phyloP scores from a whole-genome alignment of 1,139 yeast species.

The Hansenula anomala region DNA sequence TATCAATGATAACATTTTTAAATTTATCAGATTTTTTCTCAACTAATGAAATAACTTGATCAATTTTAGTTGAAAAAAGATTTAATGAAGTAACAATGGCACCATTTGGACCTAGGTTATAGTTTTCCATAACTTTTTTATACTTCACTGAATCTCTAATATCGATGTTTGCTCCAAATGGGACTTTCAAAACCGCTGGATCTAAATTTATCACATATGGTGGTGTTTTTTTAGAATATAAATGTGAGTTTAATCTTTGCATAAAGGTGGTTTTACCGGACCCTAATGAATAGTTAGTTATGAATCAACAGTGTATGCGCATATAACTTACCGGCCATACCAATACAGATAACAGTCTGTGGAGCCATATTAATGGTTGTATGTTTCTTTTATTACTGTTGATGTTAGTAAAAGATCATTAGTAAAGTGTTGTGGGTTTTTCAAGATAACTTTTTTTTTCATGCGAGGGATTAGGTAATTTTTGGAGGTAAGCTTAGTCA shows the following conservation, averaged over 20 bases:
- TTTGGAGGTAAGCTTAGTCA: too few relatives aligned
- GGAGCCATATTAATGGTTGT: constrained; percentile 44
- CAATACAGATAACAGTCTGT: constrained; percentile 75
- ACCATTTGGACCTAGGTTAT: constrained; percentile 95
- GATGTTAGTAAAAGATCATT: not conserved
- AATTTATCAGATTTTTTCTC: constrained; percentile 70
- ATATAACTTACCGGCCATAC: constrained; percentile 73
- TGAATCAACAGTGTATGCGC: not conserved
- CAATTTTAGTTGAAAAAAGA: constrained; percentile 90
- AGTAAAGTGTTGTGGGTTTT: not conserved
- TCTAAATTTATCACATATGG: constrained; percentile 92
- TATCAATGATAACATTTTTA: constrained; percentile 80
- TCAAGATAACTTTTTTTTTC: not conserved
- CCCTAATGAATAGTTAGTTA: constrained; percentile 16
- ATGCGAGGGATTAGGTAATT: constrained; percentile 1
- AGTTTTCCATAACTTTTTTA: constrained; percentile 90
- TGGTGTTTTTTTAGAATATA: constrained; percentile 61
- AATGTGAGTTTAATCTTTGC: constrained; percentile 89
- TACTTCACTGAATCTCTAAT: constrained; percentile 95
- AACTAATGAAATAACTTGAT: constrained; percentile 83
- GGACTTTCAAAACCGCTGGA: constrained; percentile 92
- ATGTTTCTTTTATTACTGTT: not conserved
- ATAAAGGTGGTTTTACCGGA: constrained; percentile 97
- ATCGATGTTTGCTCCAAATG: constrained; percentile 92
- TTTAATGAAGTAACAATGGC: constrained; percentile 95